These are phyloP conservation scores for Coemansia furcata DNA, from an alignment of 192 early-diverging fungal genomes.

Conservation along the genomic window DNA sequence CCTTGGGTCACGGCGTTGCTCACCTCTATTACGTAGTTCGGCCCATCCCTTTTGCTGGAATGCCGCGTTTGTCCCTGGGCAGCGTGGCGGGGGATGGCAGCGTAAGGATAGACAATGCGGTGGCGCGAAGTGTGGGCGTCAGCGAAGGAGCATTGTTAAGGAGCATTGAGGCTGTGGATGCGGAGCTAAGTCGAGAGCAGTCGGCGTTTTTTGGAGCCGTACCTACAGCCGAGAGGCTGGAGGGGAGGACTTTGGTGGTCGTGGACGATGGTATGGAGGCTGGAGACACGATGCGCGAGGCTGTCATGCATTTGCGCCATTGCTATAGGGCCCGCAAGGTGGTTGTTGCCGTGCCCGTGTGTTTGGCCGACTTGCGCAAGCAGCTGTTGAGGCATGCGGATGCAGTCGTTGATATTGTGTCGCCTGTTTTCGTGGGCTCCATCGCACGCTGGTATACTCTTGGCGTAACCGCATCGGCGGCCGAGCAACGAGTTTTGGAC, in stretches of 20 bases:
- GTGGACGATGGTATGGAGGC: constrained; percentile 54
- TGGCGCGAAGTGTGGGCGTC: constrained; percentile 35
- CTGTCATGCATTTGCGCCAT: constrained; percentile 45
- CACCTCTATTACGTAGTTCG: constrained; percentile 45
- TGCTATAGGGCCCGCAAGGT: constrained; percentile 25
- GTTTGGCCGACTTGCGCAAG: constrained; percentile 49
- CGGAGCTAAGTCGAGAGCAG: constrained; percentile 25
- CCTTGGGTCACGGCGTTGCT: constrained; percentile 19
- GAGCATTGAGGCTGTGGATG: constrained; percentile 16
- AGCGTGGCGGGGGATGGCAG: constrained; percentile 53
- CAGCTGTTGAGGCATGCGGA: constrained; percentile 41
- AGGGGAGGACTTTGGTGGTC: constrained; percentile 35
- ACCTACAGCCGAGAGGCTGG: constrained; percentile 3
- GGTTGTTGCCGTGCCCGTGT: constrained; percentile 52
- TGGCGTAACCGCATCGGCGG: constrained; percentile 15
- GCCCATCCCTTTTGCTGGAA: constrained; percentile 27
- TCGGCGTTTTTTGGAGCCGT: constrained; percentile 13
- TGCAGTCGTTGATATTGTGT: constrained; percentile 42
- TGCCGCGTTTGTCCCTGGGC: constrained; percentile 48
- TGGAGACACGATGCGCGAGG: constrained; percentile 53
- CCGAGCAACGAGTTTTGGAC: constrained; percentile 24
- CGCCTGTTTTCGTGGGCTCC: constrained; percentile 39
- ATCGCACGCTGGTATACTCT: constrained; percentile 40
- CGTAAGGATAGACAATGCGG: constrained; percentile 41
- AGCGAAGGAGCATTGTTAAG: constrained; percentile 8